Percentiles rank a stretch among this genome's conserved stretches.
phyloP scores from a whole-genome alignment of 768 basidiomycete genomes.

The Hydnomerulius pinastri region DNA sequence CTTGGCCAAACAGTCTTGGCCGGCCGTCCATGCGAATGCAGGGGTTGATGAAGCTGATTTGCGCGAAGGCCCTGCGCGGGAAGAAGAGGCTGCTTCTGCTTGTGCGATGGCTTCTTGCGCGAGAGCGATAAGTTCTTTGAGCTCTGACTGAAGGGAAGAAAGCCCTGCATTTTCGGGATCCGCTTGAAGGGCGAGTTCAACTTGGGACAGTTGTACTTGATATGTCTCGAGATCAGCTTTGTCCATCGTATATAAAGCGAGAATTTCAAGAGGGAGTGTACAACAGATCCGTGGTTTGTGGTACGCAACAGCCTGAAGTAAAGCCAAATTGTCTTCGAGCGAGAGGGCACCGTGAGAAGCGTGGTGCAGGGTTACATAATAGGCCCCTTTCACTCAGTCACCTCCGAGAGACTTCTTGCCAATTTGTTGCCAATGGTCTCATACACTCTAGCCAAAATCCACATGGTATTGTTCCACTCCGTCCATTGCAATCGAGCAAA shows the following conservation, averaged over 20 bases:
- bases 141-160: constrained; percentile 69
- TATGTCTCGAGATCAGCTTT: constrained; percentile 85
- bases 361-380: too few relatives aligned
- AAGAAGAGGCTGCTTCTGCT: constrained; percentile 61
- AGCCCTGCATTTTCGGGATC: constrained; percentile 80
- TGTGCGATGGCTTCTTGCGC: constrained; percentile 73
- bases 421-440: too few relatives aligned
- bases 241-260: constrained; percentile 34
- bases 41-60: constrained; percentile 55
- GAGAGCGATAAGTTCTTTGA: constrained; percentile 82
- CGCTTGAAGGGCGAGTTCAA: constrained; percentile 73
- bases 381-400: too few relatives aligned
- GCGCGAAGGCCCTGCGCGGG: constrained; percentile 56
- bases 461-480: too few relatives aligned
- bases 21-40: constrained; percentile 67
- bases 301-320: too few relatives aligned
- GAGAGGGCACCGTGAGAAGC: too few relatives aligned
- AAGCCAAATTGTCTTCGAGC: too few relatives aligned
- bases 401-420: too few relatives aligned
- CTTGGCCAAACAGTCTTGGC: constrained; percentile 84
- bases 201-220: constrained; percentile 87
- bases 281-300: too few relatives aligned
- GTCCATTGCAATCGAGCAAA: too few relatives aligned
- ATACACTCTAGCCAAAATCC: too few relatives aligned
- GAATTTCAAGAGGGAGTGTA: background rate